Base-by-base conservation (phyloP, 805 yeast genomes). In the Suhomyces faveliae region DNA sequence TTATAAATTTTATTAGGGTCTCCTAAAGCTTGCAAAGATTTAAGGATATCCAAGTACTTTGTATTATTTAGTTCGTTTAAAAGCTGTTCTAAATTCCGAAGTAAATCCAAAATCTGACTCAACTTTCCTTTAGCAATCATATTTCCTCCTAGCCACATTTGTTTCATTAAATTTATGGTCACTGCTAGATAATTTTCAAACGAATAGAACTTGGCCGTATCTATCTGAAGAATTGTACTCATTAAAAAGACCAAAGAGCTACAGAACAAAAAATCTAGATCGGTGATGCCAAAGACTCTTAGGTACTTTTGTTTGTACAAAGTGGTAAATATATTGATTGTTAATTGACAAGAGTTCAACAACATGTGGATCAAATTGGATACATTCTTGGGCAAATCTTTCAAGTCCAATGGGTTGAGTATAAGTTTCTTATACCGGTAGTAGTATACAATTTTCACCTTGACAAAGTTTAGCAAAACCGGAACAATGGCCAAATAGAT, bases 401-500 rank as follows among this genome's bases (percentile, higher is more conserved):
- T 25, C 11, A 56, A 15, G 15, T 50, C 42, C 2, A 50, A 37
- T 2, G 49, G 46, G 12, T 21, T 42, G 23, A 40, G 12, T 2
- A 33, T 39, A 12, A 29, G 30, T 27, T 20, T 35, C 2, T 40
- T 35, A 4, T 21, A 35, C 13, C 21, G 29, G 42, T 47, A 35
- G 42, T 38, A 55, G 15, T 52, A 40, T 4, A 49, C 35, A 7
- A 63, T 55, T 17, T 50, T 54, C 8, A 52, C 30, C 42, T 57
- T 60, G 6, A 59, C 58, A 25, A 62, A 54, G 44, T 63, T 56
- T 3, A 63, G 20, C 17, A 62, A 23, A 2, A 63, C 55, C 3
- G 69, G 69, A 17, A 64, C 56, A 35, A 60, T 57, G 1, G 63
- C 53, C 22, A 64, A 47, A 40, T 62, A 58, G 3, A 64, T 57